Evolutionary conservation across 352 stramenopile genomes (phyloP).

Genomic region (Elongisporangium senticosum): DNA sequence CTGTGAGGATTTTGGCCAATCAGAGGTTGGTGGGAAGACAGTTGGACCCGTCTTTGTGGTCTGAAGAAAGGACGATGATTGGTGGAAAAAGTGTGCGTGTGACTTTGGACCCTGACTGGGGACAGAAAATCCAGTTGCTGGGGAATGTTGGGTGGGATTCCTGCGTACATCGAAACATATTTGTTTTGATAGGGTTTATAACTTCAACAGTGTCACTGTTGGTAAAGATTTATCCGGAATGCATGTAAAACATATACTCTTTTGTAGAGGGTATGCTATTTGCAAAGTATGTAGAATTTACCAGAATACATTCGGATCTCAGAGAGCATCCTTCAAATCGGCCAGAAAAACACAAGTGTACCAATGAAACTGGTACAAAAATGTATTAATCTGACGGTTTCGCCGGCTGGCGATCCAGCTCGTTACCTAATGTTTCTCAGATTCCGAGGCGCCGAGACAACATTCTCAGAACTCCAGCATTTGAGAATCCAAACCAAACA

Average conservation of each 20-base stretch:
- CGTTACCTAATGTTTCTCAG: neutral
- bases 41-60: neutral
- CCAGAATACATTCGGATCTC: neutral
- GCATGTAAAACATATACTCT: neutral
- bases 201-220: neutral
- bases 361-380: neutral
- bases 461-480: neutral
- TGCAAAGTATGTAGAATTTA: neutral
- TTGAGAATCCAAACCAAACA: neutral
- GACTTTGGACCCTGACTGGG: neutral
- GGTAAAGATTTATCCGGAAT: too few species aligned
- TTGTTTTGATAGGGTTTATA: neutral
- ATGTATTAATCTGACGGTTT: neutral
- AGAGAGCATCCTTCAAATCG: neutral
- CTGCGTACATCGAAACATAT: neutral
- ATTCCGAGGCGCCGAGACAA: neutral
- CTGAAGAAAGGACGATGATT: neutral
- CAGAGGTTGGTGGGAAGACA: neutral
- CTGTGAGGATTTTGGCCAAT: neutral
- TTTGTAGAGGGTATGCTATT: neutral
- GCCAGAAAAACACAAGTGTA: neutral
- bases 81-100: neutral
- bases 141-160: neutral
- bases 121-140: neutral
- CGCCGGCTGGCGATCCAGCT: neutral